These are phyloP conservation scores for Pontederia paniculata DNA, from an alignment of 176 grass and related monocot genomes.

Conservation along the genomic window DNA sequence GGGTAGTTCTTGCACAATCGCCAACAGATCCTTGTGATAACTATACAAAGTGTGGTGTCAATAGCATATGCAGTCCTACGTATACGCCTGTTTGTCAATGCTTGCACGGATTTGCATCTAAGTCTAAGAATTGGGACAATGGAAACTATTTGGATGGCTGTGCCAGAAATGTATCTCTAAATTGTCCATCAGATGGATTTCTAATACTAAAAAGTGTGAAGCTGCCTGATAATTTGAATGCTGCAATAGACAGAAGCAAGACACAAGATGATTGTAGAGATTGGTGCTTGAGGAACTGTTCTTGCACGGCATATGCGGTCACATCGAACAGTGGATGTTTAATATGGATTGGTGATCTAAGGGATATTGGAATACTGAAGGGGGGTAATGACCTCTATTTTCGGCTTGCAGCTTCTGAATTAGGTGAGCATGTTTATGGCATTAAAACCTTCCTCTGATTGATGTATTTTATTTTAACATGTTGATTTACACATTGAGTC, in stretches of 20 bases:
- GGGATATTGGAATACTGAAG: not conserved
- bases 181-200: conserved; percentile 61
- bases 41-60: conserved; percentile 48
- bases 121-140: conserved; percentile 46
- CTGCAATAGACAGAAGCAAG: conserved; percentile 26
- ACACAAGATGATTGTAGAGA: conserved; percentile 41
- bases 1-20: conserved; percentile 49
- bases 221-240: conserved; percentile 67
- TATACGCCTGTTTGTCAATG: conserved; percentile 36
- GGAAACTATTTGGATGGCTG: conserved; percentile 47
- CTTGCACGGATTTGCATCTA: conserved; percentile 41
- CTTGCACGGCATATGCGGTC: conserved; percentile 49
- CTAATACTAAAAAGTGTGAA: conserved; percentile 26
- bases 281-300: conserved; percentile 61
- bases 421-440: not conserved
- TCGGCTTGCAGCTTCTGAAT: conserved; percentile 19
- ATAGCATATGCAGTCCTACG: conserved; percentile 42
- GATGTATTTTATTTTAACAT: no score
- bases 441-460: no score
- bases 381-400: conserved; percentile 1
- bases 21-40: conserved; percentile 56
- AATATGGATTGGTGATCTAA: not conserved
- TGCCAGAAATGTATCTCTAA: conserved; percentile 27
- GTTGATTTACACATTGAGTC: no score
- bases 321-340: not conserved